Percentiles rank a stretch among this genome's conserved stretches.
phyloP scores from a whole-genome alignment of 75 land plant species.

The Isoetes taiwanensis region DNA sequence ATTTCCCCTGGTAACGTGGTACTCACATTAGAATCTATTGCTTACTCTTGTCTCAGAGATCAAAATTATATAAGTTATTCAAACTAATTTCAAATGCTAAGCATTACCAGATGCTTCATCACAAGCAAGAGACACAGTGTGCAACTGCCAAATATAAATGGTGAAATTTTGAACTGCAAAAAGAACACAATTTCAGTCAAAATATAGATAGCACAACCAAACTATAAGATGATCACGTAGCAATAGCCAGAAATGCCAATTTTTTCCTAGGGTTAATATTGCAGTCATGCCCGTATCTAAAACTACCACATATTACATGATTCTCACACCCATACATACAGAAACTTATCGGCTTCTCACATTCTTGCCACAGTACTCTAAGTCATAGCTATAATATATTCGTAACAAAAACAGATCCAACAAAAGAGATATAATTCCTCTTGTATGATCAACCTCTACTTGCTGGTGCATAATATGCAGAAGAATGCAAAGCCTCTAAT shows the following conservation, averaged over 20 bases:
- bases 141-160: constrained; percentile 78
- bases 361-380: neutral
- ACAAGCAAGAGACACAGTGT: constrained; percentile 52
- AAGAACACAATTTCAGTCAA: constrained; percentile 10
- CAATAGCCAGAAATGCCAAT: neutral
- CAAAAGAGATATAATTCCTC: too few relatives aligned
- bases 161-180: constrained; percentile 78
- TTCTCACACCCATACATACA: neutral
- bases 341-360: neutral
- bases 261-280: neutral
- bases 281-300: neutral
- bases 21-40: neutral
- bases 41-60: neutral
- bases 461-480: too few relatives aligned
- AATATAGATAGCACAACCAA: too few relatives aligned
- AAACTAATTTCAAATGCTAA: neutral
- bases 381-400: too few relatives aligned
- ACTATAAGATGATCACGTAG: neutral
- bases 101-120: constrained; percentile 90
- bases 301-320: neutral
- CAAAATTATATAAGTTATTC: neutral
- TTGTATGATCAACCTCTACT: too few relatives aligned
- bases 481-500: too few relatives aligned
- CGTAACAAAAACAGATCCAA: too few relatives aligned
- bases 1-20: constrained; percentile 50